A percentile compares a stretch with the other conserved stretches of the same genome.
phyloP scores from a whole-genome alignment of 352 stramenopile species.

The Globisporangium irregulare region DNA sequence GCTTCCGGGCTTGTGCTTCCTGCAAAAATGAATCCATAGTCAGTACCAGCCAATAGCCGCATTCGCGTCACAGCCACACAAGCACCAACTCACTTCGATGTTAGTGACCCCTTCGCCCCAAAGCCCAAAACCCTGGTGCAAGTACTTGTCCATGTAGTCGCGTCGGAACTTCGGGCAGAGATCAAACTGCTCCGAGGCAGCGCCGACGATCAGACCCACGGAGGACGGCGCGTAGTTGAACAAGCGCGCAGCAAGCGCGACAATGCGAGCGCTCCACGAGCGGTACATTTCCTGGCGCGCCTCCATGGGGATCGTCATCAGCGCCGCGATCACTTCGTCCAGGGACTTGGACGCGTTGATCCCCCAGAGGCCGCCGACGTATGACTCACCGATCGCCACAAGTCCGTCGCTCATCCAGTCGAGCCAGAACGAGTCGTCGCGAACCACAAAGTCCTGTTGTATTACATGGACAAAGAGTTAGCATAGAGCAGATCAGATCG shows the following conservation, averaged over 20 bases:
- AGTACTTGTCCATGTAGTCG: constrained; percentile 75
- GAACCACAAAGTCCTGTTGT: constrained; percentile 70
- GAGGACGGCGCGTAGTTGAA: constrained; percentile 80
- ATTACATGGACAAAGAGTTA: background rate
- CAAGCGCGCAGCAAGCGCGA: constrained; percentile 63
- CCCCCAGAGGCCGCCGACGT: constrained; percentile 72
- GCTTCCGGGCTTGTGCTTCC: constrained; percentile 66
- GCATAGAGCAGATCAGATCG: no score
- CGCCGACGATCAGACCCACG: constrained; percentile 59
- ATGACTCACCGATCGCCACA: constrained; percentile 80
- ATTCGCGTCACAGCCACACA: background rate
- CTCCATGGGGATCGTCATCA: constrained; percentile 82
- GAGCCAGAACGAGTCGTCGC: constrained; percentile 78
- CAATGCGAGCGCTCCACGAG: constrained; percentile 75
- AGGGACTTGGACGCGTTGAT: constrained; percentile 49
- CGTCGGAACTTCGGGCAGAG: constrained; percentile 63
- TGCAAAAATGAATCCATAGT: constrained; percentile 5
- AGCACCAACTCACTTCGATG: constrained; percentile 30
- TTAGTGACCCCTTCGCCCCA: constrained; percentile 46
- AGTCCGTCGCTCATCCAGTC: constrained; percentile 87
- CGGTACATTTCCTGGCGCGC: constrained; percentile 84
- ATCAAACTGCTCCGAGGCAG: constrained; percentile 74
- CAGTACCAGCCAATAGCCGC: background rate
- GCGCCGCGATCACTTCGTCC: constrained; percentile 65
- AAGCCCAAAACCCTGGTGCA: constrained; percentile 75